phyloP scores from a whole-genome alignment of 495 filamentous ascomycete species.

The Penicillium longicatenatum region DNA sequence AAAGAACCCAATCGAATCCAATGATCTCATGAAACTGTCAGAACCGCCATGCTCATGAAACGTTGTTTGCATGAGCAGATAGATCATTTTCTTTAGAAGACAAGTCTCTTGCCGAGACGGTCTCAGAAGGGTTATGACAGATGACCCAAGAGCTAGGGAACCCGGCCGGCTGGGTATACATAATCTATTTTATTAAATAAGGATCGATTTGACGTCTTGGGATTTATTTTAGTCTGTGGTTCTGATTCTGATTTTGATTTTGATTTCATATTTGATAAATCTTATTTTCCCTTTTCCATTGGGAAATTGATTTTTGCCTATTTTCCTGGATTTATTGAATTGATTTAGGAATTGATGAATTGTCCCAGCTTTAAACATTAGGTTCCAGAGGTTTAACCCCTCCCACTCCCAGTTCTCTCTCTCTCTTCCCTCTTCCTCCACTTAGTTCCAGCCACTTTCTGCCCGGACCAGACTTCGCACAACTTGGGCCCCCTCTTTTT shows the following conservation, averaged over 20 bases:
- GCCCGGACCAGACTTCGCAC: conserved; percentile 19
- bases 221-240: too few relatives aligned
- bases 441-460: conserved; percentile 30
- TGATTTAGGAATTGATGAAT: neutral
- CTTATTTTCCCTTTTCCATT: too few relatives aligned
- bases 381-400: neutral
- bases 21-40: conserved; percentile 24
- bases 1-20: neutral
- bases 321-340: neutral
- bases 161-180: neutral
- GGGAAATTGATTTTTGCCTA: too few relatives aligned
- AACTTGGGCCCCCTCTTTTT: conserved; percentile 9
- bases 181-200: neutral
- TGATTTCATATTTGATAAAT: neutral
- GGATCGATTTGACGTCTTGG: too few relatives aligned
- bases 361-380: neutral
- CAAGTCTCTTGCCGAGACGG: too few relatives aligned
- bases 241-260: neutral
- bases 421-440: conserved; percentile 16
- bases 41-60: too few relatives aligned
- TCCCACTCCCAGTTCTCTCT: conserved; percentile 6
- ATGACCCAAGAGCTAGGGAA: neutral
- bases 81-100: neutral
- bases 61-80: neutral
- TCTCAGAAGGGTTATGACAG: neutral